Evolutionary conservation across 805 yeast genomes (phyloP).

Genomic region (Debaryomyces hansenii): DNA sequence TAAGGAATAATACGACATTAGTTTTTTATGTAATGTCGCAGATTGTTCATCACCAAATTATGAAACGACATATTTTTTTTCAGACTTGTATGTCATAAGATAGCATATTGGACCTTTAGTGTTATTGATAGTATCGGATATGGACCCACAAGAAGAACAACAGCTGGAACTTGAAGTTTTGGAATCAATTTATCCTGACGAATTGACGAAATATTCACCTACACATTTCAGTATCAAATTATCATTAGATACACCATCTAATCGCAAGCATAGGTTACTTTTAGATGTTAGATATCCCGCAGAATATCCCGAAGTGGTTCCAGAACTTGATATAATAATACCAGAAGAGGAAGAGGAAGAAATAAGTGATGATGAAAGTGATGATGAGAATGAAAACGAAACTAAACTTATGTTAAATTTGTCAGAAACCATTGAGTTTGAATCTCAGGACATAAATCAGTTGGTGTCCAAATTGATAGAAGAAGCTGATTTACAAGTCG

Average conservation of each 20-base stretch:
- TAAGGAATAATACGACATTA: too few relatives aligned
- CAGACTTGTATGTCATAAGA: not conserved
- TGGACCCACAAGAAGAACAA: conserved; percentile 86
- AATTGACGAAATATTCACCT: conserved; percentile 50
- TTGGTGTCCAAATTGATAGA: conserved; percentile 44
- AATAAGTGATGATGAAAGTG: conserved; percentile 39
- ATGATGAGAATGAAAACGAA: conserved; percentile 43
- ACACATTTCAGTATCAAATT: conserved; percentile 57
- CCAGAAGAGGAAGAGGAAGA: conserved; percentile 20
- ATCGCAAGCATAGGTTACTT: conserved; percentile 53
- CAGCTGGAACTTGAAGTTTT: conserved; percentile 86
- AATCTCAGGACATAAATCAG: conserved; percentile 42
- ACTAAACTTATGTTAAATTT: conserved; percentile 48
- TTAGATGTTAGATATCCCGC: conserved; percentile 73
- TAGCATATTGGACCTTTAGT: not conserved
- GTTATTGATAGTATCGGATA: conserved; percentile 19
- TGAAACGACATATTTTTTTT: not conserved
- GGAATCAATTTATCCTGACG: conserved; percentile 93
- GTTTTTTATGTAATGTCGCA: too few relatives aligned
- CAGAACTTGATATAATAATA: conserved; percentile 48
- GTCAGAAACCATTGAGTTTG: conserved; percentile 60
- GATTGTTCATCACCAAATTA: too few relatives aligned
- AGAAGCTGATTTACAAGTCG: conserved; percentile 76
- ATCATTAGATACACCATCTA: conserved; percentile 67
- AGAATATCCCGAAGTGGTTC: conserved; percentile 78